Percentiles rank a stretch among this genome's conserved stretches.
Evolutionary conservation across 371 early-diverging fungal species (phyloP).

Genomic region (Zychaea mexicana): DNA sequence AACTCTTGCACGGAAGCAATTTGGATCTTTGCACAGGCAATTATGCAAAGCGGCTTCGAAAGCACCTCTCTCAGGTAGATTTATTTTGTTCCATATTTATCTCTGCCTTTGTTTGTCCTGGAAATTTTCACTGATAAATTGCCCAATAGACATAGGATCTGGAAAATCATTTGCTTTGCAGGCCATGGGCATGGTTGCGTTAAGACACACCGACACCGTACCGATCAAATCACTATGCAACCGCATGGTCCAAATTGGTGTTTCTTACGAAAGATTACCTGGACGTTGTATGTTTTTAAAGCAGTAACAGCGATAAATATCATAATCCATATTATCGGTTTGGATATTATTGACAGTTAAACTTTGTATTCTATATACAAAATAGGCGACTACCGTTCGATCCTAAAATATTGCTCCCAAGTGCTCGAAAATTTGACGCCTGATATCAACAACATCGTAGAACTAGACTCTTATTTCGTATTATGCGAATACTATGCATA

Average conservation of each 20-base stretch:
- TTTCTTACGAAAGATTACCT: constrained; percentile 33
- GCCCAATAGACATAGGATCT: background rate
- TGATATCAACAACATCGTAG: constrained; percentile 15
- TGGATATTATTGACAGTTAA: too few species aligned
- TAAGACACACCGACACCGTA: constrained; percentile 3
- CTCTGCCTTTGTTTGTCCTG: too few species aligned
- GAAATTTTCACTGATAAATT: too few species aligned
- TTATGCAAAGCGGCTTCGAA: constrained; percentile 25
- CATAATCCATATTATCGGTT: background rate
- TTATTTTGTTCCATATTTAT: too few species aligned
- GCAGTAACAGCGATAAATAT: too few species aligned
- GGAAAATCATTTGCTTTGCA: constrained; percentile 22
- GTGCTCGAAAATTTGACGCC: constrained; percentile 21
- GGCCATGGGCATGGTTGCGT: constrained; percentile 16
- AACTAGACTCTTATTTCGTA: constrained; percentile 36
- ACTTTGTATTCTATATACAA: too few species aligned
- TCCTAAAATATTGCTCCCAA: constrained; percentile 27
- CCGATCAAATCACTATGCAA: constrained; percentile 24
- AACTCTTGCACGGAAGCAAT: constrained; percentile 28
- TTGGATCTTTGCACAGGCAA: constrained; percentile 29
- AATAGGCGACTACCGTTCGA: constrained; percentile 18
- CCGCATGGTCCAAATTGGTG: constrained; percentile 32
- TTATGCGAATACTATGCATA: constrained; percentile 46
- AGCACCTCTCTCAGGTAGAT: constrained; percentile 25
- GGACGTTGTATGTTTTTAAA: constrained; percentile 18